Conservation (phyloP, 805 yeast genomes). For the Soucietia sequanensis region DNA sequence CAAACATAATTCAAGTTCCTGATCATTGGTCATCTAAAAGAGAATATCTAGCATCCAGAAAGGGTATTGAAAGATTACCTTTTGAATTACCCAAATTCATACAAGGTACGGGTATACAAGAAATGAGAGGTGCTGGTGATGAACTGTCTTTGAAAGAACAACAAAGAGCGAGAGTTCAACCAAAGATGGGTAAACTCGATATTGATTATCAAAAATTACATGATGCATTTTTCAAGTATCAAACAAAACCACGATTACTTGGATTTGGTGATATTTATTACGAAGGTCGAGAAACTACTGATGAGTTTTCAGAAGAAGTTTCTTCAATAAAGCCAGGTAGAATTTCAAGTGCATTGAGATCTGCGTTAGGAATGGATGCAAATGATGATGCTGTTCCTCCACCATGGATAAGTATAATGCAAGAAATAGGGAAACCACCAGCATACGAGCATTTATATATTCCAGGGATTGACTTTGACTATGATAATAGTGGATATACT, state of each 20-base stretch:
- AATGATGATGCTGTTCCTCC: slow-evolving; percentile 47
- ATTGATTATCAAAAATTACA: slow-evolving; percentile 79
- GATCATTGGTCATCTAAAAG: slow-evolving; percentile 78
- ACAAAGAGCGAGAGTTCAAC: slow-evolving; percentile 83
- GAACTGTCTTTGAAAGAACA: slow-evolving; percentile 64
- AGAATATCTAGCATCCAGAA: slow-evolving; percentile 66
- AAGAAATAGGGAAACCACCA: slow-evolving; percentile 77
- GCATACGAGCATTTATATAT: slow-evolving; percentile 65
- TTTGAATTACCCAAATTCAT: slow-evolving; percentile 80
- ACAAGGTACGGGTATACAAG: slow-evolving; percentile 78
- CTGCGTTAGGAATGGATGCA: slow-evolving; percentile 67
- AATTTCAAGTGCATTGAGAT: slow-evolving; percentile 57
- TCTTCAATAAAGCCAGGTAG: slow-evolving; percentile 62
- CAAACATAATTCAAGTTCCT: slow-evolving; percentile 76
- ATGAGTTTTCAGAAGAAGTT: slow-evolving; percentile 35
- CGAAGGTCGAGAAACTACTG: slow-evolving; percentile 65
- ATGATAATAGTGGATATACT: slow-evolving; percentile 35
- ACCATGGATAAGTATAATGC: slow-evolving; percentile 80
- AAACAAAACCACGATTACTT: slow-evolving; percentile 67
- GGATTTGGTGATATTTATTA: slow-evolving; percentile 75
- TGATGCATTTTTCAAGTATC: slow-evolving; percentile 83
- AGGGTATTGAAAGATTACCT: slow-evolving; percentile 66
- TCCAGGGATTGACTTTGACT: slow-evolving; percentile 44
- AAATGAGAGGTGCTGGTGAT: slow-evolving; percentile 71
- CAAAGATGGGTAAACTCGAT: slow-evolving; percentile 82